Evolutionary conservation across 1,284 basidiomycete species (phyloP), one percentile per base, ranked within the genome.

Genomic region (Moesziomyces antarcticus): DNA sequence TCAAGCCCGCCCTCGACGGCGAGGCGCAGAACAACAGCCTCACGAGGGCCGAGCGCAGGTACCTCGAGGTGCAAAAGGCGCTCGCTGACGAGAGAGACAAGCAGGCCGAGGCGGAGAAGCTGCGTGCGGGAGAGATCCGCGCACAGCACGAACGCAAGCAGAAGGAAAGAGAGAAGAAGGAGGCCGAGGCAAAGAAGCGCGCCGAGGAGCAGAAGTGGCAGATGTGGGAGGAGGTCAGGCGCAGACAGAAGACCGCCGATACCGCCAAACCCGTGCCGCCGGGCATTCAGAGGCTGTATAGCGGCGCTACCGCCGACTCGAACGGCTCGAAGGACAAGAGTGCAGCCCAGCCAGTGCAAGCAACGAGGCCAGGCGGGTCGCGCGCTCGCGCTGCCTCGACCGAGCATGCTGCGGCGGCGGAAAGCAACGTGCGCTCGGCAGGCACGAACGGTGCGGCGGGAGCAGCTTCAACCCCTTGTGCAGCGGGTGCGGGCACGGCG

Each of bases 141-240:
- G 59, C 49, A 6, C 24, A 42, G 14, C 48, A 57, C 3, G 62
- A 47, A 21, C 51, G 62, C 16, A 70, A 70, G 54, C 55, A 62
- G 13, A 76, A 76, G 52, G 73, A 73, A 43, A 46, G 61, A 22
- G 55, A 66, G 46, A 74, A 45, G 45, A 73, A 59, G 55, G 77
- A 77, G 53, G 46, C 11, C 18, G 77, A 79, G 40, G 64, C 60
- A 0, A 73, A 59, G 49, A 59, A 76, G 49, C 42, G 69, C 25
- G 57, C 55, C 1, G 73, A 76, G 18, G 62, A 76, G 55, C 56
- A 63, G 20, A 76, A 76, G 59, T 78, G 76, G 76, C 64, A 73
- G 50, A 67, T 78, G 53, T 78, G 76, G 76, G 65, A 78, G 21
- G 74, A 78, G 55, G 66, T 78, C 16, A 50, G 76, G 21, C 25